Evolutionary conservation across 192 early-diverging fungal genomes (phyloP).

Genomic region (Coemansia sp.): DNA sequence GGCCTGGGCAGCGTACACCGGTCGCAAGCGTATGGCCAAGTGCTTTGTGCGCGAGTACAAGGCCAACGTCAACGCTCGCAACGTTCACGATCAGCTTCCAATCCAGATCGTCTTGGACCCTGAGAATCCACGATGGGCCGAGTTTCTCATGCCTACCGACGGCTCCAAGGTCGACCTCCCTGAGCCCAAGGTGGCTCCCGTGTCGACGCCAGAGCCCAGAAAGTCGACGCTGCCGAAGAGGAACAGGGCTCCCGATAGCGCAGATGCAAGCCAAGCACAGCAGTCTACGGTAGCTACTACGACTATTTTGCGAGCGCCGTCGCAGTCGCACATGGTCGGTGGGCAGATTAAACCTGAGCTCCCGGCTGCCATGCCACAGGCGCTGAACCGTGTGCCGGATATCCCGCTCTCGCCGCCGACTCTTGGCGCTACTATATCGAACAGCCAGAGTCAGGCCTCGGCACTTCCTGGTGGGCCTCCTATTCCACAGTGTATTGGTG

Average conservation of each 20-base stretch:
- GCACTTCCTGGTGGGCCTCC: conserved; percentile 14
- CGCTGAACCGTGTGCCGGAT: neutral
- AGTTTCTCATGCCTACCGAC: conserved; percentile 52
- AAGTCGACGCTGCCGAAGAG: conserved; percentile 31
- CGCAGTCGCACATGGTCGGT: neutral
- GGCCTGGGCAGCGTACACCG: conserved; percentile 88
- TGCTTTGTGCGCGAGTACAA: conserved; percentile 75
- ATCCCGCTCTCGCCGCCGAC: neutral
- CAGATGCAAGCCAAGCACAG: neutral
- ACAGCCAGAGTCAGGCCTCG: conserved; percentile 15
- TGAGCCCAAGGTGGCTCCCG: conserved; percentile 24
- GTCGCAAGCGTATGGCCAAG: conserved; percentile 69
- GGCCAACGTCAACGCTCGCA: conserved; percentile 75
- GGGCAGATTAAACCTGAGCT: conserved; percentile 6
- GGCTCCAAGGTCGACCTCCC: conserved; percentile 52
- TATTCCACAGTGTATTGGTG: conserved; percentile 55
- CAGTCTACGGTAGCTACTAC: neutral
- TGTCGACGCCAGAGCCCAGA: conserved; percentile 8
- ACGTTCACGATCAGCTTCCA: conserved; percentile 77
- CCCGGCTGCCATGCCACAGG: neutral
- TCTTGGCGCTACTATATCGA: neutral
- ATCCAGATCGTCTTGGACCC: conserved; percentile 78
- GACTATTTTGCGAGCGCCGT: neutral
- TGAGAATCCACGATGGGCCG: conserved; percentile 51
- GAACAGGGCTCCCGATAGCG: conserved; percentile 15